Evolutionary conservation across 192 early-diverging fungal species (phyloP).

Genomic region (Coemansia sp.): DNA sequence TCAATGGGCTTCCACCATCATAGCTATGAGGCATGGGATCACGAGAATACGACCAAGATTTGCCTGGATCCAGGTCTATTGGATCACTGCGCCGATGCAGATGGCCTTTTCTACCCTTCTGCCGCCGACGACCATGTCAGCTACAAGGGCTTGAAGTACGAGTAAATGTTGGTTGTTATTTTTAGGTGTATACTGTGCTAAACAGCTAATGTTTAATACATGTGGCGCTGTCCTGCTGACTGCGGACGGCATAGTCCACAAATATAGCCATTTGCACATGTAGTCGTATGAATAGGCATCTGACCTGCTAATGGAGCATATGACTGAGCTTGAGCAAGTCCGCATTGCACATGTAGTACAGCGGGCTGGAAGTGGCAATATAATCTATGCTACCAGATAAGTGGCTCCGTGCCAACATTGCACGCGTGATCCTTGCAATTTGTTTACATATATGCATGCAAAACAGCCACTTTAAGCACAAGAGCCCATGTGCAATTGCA

Average conservation of each 20-base stretch:
- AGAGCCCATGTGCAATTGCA: not conserved
- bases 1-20: slow-evolving; percentile 42
- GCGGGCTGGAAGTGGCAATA: not conserved
- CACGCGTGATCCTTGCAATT: not conserved
- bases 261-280: slow-evolving; percentile 2
- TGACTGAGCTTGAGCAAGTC: not conserved
- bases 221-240: not conserved
- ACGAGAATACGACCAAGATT: slow-evolving; percentile 25
- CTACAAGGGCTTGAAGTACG: slow-evolving; percentile 40
- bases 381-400: not conserved
- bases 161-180: slow-evolving; percentile 14
- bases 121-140: slow-evolving; percentile 25
- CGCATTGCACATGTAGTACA: not conserved
- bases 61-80: slow-evolving; percentile 20
- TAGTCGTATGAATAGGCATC: not conserved
- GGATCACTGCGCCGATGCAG: slow-evolving; percentile 25
- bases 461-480: not conserved
- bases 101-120: slow-evolving; percentile 14
- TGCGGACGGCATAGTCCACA: not conserved
- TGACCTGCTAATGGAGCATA: not conserved
- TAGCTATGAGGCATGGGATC: slow-evolving; percentile 41
- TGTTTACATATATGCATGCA: slow-evolving; percentile 5
- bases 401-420: not conserved
- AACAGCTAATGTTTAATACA: not conserved
- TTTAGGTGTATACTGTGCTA: not conserved